Evolutionary conservation across 495 filamentous ascomycete species (phyloP), one percentile per base, ranked within the genome.

Genomic region (Aspergillus coremiiformis): DNA sequence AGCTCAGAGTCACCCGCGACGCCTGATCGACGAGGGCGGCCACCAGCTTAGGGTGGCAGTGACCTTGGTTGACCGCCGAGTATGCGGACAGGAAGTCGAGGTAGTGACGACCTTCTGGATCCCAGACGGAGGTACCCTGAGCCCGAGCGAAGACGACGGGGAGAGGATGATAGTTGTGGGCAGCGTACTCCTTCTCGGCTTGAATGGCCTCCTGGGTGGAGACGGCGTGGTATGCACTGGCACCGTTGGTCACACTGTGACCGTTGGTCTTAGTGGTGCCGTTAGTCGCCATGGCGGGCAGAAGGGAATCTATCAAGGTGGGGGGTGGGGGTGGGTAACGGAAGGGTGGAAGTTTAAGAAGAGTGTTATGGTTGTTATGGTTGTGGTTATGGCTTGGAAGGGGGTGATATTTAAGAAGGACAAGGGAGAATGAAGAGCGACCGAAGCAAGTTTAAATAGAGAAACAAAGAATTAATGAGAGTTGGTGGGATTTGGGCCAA

Each of bases 121-220:
- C 93, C 92, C 92, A 97, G 47, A 97, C 94, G 49, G 83, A 82
- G 58, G 82, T 86, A 11, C 94, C 93, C 52, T 83, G 77, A 21
- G 87, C 91, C 30, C 82, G 82, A 21, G 91, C 77, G 65, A 95
- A 92, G 54, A 96, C 91, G 29, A 97, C 81, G 12, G 94, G 94
- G 8, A 99, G 84, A 17, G 94, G 93, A 72, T 96, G 90, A 74
- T 99, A 99, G 72, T 99, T 99, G 80, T 99, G 93, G 39, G 93
- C 93, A 37, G 93, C 93, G 70, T 81, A 92, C 46, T 84, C 74
- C 60, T 89, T 73, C 72, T 99, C 93, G 50, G 82, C 78, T 23
- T 81, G 68, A 62, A 96, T 90, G 51, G 93, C 93, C 52, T 75
- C 74, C 29, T 80, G 71, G n/a, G 89, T 89, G 20, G 92, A 87